Conservation (phyloP, 2,329 filamentous ascomycete genomes). For the Dactylellina leptospora region DNA sequence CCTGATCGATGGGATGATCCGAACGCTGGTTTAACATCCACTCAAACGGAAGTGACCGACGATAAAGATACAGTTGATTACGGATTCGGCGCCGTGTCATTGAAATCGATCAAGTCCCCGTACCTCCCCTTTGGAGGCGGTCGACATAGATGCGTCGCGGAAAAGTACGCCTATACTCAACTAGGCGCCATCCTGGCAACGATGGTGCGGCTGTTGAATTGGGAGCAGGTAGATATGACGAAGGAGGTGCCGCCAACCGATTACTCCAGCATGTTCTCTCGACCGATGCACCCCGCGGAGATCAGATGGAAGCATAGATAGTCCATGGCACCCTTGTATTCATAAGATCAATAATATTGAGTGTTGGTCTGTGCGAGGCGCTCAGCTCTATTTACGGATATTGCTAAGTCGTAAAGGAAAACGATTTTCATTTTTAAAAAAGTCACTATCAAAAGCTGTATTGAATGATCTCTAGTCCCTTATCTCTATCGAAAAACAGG, state of each 20-base stretch:
- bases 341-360: no score
- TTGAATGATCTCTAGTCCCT: no score
- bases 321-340: no score
- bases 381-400: no score
- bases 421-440: no score
- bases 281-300: slow-evolving; percentile 74
- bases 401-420: no score
- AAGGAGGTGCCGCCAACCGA: slow-evolving; percentile 74
- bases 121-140: slow-evolving; percentile 95
- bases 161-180: slow-evolving; percentile 95
- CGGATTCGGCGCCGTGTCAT: slow-evolving; percentile 90
- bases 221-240: slow-evolving; percentile 77
- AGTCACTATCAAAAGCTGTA: no score
- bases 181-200: slow-evolving; percentile 83
- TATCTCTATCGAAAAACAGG: no score
- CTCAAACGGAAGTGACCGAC: slow-evolving; percentile 64
- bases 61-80: slow-evolving; percentile 85
- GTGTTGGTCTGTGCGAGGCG: no score
- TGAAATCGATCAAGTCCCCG: slow-evolving; percentile 80
- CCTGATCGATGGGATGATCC: slow-evolving; percentile 85
- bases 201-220: slow-evolving; percentile 80
- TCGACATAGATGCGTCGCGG: slow-evolving; percentile 91
- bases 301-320: slow-evolving; percentile 69
- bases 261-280: slow-evolving; percentile 76
- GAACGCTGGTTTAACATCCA: slow-evolving; percentile 64